Percentiles rank a stretch among this genome's conserved stretches.
Evolutionary conservation across 176 grass and related monocot species (phyloP).

Genomic region (Carex kokanica): DNA sequence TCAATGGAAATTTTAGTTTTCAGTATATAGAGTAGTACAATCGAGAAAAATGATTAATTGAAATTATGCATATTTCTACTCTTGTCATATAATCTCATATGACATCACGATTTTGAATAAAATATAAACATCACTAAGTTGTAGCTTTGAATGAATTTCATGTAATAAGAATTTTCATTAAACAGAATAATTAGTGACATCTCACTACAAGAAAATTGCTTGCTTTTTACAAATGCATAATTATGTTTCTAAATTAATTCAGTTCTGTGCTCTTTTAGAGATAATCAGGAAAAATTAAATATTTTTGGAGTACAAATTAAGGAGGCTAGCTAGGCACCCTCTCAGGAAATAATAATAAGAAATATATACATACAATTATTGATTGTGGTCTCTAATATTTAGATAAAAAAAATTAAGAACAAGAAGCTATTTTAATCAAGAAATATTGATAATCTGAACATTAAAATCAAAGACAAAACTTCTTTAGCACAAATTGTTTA

Average conservation of each 20-base stretch:
- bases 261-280: neutral
- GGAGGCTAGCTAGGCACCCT: no score
- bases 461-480: no score
- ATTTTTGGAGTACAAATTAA: no score
- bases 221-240: neutral
- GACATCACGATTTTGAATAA: neutral
- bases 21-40: neutral
- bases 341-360: no score
- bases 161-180: neutral
- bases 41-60: neutral
- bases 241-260: neutral
- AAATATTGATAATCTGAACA: no score
- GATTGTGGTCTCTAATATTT: no score
- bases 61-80: neutral
- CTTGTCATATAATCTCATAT: neutral
- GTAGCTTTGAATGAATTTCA: neutral
- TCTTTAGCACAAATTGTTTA: no score
- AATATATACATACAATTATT: no score
- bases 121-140: neutral
- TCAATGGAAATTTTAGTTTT: neutral
- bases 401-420: no score
- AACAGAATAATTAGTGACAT: neutral
- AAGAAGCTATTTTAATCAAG: no score
- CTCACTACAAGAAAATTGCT: neutral
- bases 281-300: no score